Percentiles rank a stretch among this genome's conserved stretches.
Conservation (phyloP, 345 rosid genomes). For the Populus deltoides region DNA sequence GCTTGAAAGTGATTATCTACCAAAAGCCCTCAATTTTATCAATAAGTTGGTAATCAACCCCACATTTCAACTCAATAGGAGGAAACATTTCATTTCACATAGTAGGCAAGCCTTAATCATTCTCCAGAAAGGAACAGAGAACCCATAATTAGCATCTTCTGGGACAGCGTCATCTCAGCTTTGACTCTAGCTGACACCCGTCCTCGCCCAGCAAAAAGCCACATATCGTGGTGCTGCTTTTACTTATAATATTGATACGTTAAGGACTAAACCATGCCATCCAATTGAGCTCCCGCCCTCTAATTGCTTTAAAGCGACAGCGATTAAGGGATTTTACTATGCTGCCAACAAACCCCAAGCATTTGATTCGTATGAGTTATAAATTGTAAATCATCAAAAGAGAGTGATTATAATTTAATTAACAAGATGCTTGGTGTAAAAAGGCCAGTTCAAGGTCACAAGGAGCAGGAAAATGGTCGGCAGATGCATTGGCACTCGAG, state of each 20-base stretch:
- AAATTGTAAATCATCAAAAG: background rate
- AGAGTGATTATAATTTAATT: background rate
- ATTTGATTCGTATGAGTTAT: background rate
- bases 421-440: background rate
- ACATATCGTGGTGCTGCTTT: background rate
- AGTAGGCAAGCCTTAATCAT: background rate
- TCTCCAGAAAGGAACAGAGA: background rate
- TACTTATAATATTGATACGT: background rate
- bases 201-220: background rate
- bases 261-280: background rate
- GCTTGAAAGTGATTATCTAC: background rate
- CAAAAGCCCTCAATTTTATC: background rate
- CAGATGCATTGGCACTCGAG: slow-evolving; percentile 13
- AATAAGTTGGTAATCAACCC: too few relatives aligned
- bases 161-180: background rate
- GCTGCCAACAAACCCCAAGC: background rate
- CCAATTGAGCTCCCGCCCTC: too few relatives aligned
- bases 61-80: too few relatives aligned
- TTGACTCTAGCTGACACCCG: background rate
- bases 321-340: background rate
- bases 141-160: background rate
- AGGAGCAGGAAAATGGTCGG: slow-evolving; percentile 36
- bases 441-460: slow-evolving; percentile 25
- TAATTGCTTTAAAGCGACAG: background rate
- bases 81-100: background rate